Evolutionary conservation across 106 monocot genomes (phyloP), one percentile per base, ranked within the genome.

Genomic region (Dioscorea alata): DNA sequence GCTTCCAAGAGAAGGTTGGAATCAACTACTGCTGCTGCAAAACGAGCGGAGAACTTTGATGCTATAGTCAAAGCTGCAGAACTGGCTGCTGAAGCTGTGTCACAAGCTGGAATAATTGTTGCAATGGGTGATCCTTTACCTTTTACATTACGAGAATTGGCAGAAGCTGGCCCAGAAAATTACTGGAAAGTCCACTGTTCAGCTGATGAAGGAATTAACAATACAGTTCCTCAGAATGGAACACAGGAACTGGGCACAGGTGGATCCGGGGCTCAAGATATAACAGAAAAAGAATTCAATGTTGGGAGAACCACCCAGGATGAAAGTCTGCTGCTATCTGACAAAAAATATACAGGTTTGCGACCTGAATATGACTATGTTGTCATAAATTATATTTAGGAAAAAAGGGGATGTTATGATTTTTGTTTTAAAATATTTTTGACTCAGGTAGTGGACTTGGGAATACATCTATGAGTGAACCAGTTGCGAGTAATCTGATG

Each of bases 81-180:
- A 69, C 74, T 99, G 63, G 92, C 83, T 64, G 97, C 97, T 58
- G 89, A 87, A 76, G 92, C 97, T 71, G 92, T 92, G 65, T 84
- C 77, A 8, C 92, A 93, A 67, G 92, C 89, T 25, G 92, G 92
- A 60, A 72, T 76, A 19, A 76, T 99, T 32, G 72, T 90, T 74
- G 82, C 85, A 23, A 86, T 99, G 92, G 92, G 92, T 6, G 97
- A 99, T 69, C 97, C 89, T 34, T 73, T 99, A 68, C 97, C 97
- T 69, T 81, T 92, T 51, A 74, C 81, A 19, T 66, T 85, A 34
- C 71, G 65, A 57, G 81, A 87, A 22, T 67, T 99, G 74, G 63
- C 86, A 57, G 92, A 92, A 69, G 78, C 84, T 68, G 92, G 92
- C 22, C 87, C 89, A 48, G 85, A 87, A 10, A 81, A 81, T 65